Evolutionary conservation across 306 rosid genomes (phyloP), one percentile per base, ranked within the genome.

Genomic region (Pueraria montana): DNA sequence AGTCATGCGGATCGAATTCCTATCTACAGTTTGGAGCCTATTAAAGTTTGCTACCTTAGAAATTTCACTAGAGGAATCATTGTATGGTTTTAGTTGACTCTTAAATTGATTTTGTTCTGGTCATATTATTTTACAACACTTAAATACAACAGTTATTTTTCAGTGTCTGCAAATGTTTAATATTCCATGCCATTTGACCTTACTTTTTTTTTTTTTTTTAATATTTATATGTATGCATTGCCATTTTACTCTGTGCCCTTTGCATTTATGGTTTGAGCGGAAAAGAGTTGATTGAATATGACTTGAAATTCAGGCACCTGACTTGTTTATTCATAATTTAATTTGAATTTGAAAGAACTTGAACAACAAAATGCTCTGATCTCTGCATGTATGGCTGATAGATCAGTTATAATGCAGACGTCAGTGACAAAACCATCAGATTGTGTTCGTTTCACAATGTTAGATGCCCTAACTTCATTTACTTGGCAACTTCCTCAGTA

Each of bases 41-140:
- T 34, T 24, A 56, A 77, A 71, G 79, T 83, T 63, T 46, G 75
- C 23, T 27, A 45, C 65, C 55, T 30, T 66, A 69, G 20, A 83
- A 52, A 46, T 56, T 76, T 76, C 18, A 5, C 59, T 2, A 50
- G 62, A 21, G 63, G 80, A 36, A 24, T 24, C 68, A 20, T 20
- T 52, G 11, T 78, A 27, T 73, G 55, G 53, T 53, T 78, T 50
- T 77, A 67, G 53, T 67, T 38, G 68, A 49, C 74, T 77, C 66
- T 59, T 70, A 14, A 38, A 12, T 83, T 83, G 52, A 59, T 76
- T 71, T 71, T 83, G 38, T 48, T 20, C 62, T n/a, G 58, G 70
- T 10, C 69, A 77, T 71, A 62, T 67, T 55, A 76, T 72, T 56
- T 76, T 34, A 40, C 70, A 36, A 46, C 52, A 42, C 83, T 69